Percentiles rank a stretch among this genome's conserved stretches.
These are phyloP conservation scores for Colletotrichum sp. DNA, from an alignment of 2,329 filamentous ascomycete genomes.

Conservation along the genomic window DNA sequence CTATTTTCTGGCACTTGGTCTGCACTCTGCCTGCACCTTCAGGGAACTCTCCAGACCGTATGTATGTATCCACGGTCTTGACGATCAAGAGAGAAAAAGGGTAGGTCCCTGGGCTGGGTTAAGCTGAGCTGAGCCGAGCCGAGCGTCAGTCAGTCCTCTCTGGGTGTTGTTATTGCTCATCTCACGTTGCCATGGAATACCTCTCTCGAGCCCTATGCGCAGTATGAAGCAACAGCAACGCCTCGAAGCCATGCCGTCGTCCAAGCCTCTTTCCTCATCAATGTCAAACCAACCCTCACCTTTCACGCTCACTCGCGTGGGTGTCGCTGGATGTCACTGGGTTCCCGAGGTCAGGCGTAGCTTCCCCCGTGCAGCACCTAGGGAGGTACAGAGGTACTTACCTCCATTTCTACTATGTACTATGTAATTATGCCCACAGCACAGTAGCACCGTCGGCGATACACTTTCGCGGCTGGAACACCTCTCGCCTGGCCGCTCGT, in stretches of 20 bases:
- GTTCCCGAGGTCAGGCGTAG: background rate
- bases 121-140: background rate
- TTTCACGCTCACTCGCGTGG: background rate
- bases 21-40: background rate
- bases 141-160: background rate
- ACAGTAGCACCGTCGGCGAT: background rate
- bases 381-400: background rate
- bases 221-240: background rate
- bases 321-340: background rate
- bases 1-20: background rate
- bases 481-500: slow-evolving; percentile 13
- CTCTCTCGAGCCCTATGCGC: background rate
- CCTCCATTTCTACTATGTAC: background rate
- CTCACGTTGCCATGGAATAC: background rate
- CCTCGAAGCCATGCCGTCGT: background rate
- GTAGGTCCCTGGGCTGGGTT: background rate
- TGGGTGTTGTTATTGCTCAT: background rate
- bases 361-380: background rate
- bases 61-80: background rate
- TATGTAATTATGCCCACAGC: background rate
- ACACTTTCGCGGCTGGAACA: slow-evolving; percentile 5
- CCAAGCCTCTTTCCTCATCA: background rate
- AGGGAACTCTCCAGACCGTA: background rate
- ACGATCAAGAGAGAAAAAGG: background rate
- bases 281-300: background rate